phyloP scores from a whole-genome alignment of 208 protist species.

The Novymonas esmeraldas region DNA sequence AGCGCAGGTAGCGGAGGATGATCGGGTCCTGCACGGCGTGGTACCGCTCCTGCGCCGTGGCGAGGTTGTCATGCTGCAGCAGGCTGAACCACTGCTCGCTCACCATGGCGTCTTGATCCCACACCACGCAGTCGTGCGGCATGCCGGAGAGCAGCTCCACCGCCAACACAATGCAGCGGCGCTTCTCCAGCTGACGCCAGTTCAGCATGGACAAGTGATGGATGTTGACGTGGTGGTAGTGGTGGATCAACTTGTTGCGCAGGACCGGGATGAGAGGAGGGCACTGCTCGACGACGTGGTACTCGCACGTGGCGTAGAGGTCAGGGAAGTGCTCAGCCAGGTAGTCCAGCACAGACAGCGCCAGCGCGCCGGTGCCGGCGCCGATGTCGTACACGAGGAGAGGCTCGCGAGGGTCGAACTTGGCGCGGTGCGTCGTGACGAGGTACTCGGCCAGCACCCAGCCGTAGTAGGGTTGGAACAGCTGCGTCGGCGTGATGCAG shows the following conservation, averaged over 20 bases:
- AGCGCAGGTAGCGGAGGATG: constrained; percentile 86
- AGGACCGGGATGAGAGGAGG: constrained; percentile 70
- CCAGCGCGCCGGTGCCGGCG: constrained; percentile 82
- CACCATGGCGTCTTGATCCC: constrained; percentile 69
- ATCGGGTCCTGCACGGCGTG: constrained; percentile 67
- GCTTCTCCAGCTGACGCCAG: constrained; percentile 73
- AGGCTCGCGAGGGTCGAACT: constrained; percentile 87
- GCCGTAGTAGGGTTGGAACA: constrained; percentile 90
- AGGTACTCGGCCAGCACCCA: constrained; percentile 90
- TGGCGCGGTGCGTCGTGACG: constrained; percentile 71
- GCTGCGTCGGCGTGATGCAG: constrained; percentile 81
- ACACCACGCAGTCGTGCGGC: constrained; percentile 87
- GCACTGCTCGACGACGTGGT: constrained; percentile 87
- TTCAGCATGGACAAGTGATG: constrained; percentile 84
- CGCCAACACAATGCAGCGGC: constrained; percentile 77
- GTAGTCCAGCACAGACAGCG: constrained; percentile 79
- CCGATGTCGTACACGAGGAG: constrained; percentile 91
- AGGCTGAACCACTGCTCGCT: constrained; percentile 89
- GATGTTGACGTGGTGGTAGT: constrained; percentile 83
- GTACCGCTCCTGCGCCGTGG: constrained; percentile 74
- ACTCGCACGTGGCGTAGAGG: constrained; percentile 80
- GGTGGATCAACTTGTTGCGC: constrained; percentile 70
- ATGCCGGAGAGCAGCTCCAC: constrained; percentile 84
- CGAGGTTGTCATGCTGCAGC: constrained; percentile 79
- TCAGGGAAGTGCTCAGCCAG: constrained; percentile 83